Conservation (phyloP, 192 early-diverging fungal genomes). For the Coemansia asiatica region DNA sequence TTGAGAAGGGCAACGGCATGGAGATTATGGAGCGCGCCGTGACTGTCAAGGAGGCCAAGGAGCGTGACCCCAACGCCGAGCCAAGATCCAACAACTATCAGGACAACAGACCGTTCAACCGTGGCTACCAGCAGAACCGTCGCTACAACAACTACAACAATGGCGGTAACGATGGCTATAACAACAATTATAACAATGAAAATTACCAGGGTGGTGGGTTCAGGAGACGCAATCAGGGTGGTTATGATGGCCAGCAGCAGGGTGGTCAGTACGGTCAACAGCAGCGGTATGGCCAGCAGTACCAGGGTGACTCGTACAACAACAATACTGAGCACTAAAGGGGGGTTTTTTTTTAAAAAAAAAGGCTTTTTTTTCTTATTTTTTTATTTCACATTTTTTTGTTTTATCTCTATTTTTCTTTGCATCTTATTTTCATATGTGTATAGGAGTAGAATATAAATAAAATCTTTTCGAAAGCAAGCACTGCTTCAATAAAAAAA, state of each 20-base stretch:
- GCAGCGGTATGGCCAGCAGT: conserved; percentile 9
- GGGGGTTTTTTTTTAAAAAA: not conserved
- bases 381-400: conserved; percentile 2
- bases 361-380: not conserved
- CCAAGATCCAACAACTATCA: conserved; percentile 14
- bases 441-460: conserved; percentile 4
- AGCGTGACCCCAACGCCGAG: conserved; percentile 38
- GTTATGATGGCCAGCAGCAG: conserved; percentile 16
- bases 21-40: conserved; percentile 82
- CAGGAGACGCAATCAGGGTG: not conserved
- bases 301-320: not conserved
- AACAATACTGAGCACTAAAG: conserved; percentile 1
- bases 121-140: conserved; percentile 6
- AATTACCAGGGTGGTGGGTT: not conserved
- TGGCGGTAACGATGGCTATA: conserved; percentile 33
- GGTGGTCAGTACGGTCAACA: conserved; percentile 10
- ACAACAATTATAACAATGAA: conserved; percentile 26
- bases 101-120: conserved; percentile 16
- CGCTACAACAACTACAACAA: conserved; percentile 13
- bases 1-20: conserved; percentile 63
- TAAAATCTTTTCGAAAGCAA: not conserved
- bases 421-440: conserved; percentile 5
- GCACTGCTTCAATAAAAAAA: not conserved
- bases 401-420: conserved; percentile 15
- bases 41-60: conserved; percentile 73